Percentiles rank a stretch among this genome's conserved stretches.
Evolutionary conservation across 805 yeast genomes (phyloP).

Genomic region (Candida cerambycidarum): DNA sequence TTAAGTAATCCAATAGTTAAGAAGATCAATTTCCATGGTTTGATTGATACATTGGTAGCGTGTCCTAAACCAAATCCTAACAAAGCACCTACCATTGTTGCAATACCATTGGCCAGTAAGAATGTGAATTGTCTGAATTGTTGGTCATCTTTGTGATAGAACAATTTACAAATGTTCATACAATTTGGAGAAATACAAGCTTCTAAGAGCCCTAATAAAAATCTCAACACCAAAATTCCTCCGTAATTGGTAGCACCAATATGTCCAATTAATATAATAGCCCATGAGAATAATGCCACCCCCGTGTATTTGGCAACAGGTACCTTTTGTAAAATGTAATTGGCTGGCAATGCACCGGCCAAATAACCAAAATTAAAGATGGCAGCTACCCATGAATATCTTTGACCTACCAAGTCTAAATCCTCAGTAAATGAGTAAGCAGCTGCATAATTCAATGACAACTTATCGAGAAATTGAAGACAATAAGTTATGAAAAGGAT

Average conservation of each 20-base stretch:
- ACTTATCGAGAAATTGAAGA: conserved; percentile 26
- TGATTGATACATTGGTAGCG: conserved; percentile 19
- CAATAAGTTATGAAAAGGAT: conserved; percentile 25
- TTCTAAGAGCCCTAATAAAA: conserved; percentile 42
- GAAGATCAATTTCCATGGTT: conserved; percentile 27
- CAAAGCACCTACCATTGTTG: conserved; percentile 24
- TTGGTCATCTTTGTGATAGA: conserved; percentile 34
- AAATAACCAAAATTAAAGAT: conserved; percentile 25
- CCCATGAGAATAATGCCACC: conserved; percentile 20
- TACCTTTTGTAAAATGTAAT: conserved; percentile 20
- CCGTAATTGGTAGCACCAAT: conserved; percentile 35
- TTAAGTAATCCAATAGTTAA: conserved; percentile 21
- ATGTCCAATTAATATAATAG: conserved; percentile 22
- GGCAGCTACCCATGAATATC: conserved; percentile 29
- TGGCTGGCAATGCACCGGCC: conserved; percentile 25
- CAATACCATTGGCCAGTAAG: conserved; percentile 28
- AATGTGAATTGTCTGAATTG: conserved; percentile 29
- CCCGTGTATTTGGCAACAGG: conserved; percentile 22
- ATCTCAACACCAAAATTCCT: conserved; percentile 32
- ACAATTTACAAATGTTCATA: conserved; percentile 33
- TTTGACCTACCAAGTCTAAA: conserved; percentile 21
- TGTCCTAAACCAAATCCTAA: conserved; percentile 32
- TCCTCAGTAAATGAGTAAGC: conserved; percentile 24
- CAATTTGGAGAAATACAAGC: conserved; percentile 35
- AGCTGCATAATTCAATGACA: conserved; percentile 24